Percentiles rank a stretch among this genome's conserved stretches.
These are phyloP conservation scores for Pyropia yezoensis DNA, from an alignment of 23 red algal species.

Conservation along the genomic window DNA sequence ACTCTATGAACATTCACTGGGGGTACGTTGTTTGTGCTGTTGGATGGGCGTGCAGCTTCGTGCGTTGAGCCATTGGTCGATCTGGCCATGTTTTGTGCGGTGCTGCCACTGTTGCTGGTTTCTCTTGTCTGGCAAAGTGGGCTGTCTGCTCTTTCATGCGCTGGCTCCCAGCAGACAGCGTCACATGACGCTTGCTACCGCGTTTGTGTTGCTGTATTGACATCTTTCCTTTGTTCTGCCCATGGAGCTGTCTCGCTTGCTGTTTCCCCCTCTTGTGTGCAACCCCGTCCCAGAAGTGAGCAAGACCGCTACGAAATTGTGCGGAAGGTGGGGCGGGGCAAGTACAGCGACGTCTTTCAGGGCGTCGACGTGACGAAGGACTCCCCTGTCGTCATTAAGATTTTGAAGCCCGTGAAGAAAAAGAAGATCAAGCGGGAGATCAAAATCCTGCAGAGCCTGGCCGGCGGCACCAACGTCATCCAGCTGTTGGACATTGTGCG, in stretches of 20 bases:
- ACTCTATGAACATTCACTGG: conserved; percentile 82
- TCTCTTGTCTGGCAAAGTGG: too few relatives aligned
- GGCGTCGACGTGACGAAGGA: conserved; percentile 67
- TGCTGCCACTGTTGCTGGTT: too few relatives aligned
- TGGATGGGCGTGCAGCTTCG: too few relatives aligned
- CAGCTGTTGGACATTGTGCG: conserved; percentile 83
- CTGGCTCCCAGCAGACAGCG: too few relatives aligned
- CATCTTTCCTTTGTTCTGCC: too few relatives aligned
- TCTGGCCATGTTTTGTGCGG: too few relatives aligned
- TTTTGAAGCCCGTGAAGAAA: conserved; percentile 98
- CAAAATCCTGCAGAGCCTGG: conserved; percentile 91
- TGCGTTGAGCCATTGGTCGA: too few relatives aligned
- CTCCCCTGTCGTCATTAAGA: conserved; percentile 89
- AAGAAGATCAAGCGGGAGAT: conserved; percentile 99
- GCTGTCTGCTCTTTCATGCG: too few relatives aligned
- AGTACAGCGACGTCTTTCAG: conserved; percentile 98
- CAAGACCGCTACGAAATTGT: conserved; percentile 97
- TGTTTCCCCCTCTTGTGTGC: background rate
- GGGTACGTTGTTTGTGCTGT: conserved; percentile 50
- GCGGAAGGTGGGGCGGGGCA: conserved; percentile 92
- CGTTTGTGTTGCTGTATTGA: too few relatives aligned
- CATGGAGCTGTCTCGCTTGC: too few relatives aligned
- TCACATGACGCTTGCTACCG: too few relatives aligned
- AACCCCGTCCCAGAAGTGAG: conserved; percentile 7
- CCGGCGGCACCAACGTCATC: conserved; percentile 94